Conservation (phyloP, 805 yeast species). For the Candida germanica region DNA sequence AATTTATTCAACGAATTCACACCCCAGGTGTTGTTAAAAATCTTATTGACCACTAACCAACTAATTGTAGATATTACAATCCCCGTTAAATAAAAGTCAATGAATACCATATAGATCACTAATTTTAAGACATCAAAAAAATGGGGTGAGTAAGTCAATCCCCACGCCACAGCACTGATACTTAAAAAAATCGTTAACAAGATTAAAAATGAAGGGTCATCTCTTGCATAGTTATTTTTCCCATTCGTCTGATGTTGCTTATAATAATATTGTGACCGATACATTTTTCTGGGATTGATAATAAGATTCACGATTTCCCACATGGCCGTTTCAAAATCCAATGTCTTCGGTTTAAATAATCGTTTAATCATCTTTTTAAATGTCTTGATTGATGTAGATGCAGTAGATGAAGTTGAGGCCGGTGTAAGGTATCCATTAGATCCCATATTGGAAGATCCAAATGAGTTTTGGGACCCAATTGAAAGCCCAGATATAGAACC, state of each 20-base stretch:
- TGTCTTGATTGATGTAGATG: conserved; percentile 16
- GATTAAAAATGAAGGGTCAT: conserved; percentile 86
- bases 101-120: conserved; percentile 76
- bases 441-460: neutral
- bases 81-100: conserved; percentile 78
- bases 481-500: conserved; percentile 19
- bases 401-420: neutral
- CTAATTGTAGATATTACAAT: conserved; percentile 63
- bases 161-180: conserved; percentile 86
- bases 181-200: conserved; percentile 63
- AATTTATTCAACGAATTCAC: conserved; percentile 14
- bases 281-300: conserved; percentile 76
- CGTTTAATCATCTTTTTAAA: conserved; percentile 32
- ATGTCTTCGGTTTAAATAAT: conserved; percentile 65
- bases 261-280: conserved; percentile 69
- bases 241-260: conserved; percentile 43
- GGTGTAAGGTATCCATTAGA: neutral
- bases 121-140: conserved; percentile 59
- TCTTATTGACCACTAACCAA: conserved; percentile 69
- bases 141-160: conserved; percentile 71
- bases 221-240: conserved; percentile 69
- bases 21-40: conserved; percentile 45
- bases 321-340: conserved; percentile 88
- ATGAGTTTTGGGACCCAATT: conserved; percentile 1
- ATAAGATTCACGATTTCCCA: conserved; percentile 85